A percentile compares a stretch with the other conserved stretches of the same genome.
Conservation (phyloP, 192 early-diverging fungal species). For the Coemansia javaensis region DNA sequence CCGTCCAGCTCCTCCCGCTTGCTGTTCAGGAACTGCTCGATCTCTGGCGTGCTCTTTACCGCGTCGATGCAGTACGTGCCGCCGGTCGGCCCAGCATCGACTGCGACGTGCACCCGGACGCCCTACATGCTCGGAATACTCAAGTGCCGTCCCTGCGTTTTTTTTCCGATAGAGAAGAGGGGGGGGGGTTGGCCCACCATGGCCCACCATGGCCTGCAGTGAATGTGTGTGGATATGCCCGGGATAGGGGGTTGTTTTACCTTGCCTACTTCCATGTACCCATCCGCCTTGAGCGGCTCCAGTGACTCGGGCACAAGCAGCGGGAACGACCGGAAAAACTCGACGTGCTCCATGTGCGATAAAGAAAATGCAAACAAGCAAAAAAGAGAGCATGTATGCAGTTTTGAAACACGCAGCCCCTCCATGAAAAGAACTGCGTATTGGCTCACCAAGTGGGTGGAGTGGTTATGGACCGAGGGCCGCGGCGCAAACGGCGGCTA, state of each 20-base stretch:
- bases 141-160: too few species aligned
- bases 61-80: slow-evolving; percentile 20
- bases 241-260: neutral
- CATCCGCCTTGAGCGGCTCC: slow-evolving; percentile 28
- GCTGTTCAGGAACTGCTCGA: slow-evolving; percentile 5
- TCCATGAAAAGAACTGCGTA: too few species aligned
- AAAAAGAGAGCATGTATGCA: neutral
- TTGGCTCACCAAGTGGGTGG: too few species aligned
- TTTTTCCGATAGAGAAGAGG: too few species aligned
- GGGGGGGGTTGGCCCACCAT: too few species aligned
- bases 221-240: neutral
- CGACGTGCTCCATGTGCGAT: slow-evolving; percentile 23
- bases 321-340: slow-evolving; percentile 39
- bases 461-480: too few species aligned
- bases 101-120: slow-evolving; percentile 5
- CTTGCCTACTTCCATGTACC: slow-evolving; percentile 25
- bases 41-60: slow-evolving; percentile 27
- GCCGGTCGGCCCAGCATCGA: slow-evolving; percentile 11
- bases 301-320: slow-evolving; percentile 28
- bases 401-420: too few species aligned
- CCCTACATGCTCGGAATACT: too few species aligned
- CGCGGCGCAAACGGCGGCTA: too few species aligned
- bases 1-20: slow-evolving; percentile 15
- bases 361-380: neutral
- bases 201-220: neutral